Base-by-base conservation (phyloP, 495 filamentous ascomycete genomes). In the Aspergillus heteromorphus region DNA sequence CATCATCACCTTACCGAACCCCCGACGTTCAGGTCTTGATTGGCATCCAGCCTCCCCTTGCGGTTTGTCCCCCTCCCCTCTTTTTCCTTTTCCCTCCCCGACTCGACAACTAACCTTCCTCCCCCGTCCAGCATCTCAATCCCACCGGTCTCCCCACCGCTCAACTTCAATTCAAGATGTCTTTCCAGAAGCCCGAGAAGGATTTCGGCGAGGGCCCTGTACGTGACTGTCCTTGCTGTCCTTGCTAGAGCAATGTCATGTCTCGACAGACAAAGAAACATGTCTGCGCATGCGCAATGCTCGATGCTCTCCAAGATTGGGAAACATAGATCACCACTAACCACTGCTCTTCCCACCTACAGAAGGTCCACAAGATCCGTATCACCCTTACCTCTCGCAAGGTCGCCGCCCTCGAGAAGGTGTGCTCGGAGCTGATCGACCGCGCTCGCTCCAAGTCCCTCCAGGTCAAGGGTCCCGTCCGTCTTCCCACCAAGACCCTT, bases 391-490 rank as follows among this genome's bases (percentile, higher is more conserved):
- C 91, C 73, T 88, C 84, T 58, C 83, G 86, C 75, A 96, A 96
- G 78, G 93, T 98, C 70, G 73, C 83, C 67, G 81, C 90, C 56
- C 90, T 97, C 70, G 93, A 98, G 87, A 97, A 97, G 81, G 93
- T 98, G 68, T 96, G 90, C 83, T 78, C 83, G 73, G 93, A 97
- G 81, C 87, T 98, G 65, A 92, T 97, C 76, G 95, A 97, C 79
- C 93, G 93, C 70, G 92, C 93, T 70, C 96, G 96, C 85, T 84
- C 81, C 81, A 98, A 97, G 90, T 90, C 91, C 66, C 89, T 98
- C 67, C 90, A 91, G 71, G 89, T 95, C 79, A 96, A 97, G 84
- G 93, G 93, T 71, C 93, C 93, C 71, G 95, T 98, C 75, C 93
- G 93, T 75, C 89, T 98, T 58, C 93, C 93, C 59, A 97, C 93